Percentiles rank a stretch among this genome's conserved stretches.
Evolutionary conservation across 176 grass and related monocot genomes (phyloP).

Genomic region (Lolium rigidum): DNA sequence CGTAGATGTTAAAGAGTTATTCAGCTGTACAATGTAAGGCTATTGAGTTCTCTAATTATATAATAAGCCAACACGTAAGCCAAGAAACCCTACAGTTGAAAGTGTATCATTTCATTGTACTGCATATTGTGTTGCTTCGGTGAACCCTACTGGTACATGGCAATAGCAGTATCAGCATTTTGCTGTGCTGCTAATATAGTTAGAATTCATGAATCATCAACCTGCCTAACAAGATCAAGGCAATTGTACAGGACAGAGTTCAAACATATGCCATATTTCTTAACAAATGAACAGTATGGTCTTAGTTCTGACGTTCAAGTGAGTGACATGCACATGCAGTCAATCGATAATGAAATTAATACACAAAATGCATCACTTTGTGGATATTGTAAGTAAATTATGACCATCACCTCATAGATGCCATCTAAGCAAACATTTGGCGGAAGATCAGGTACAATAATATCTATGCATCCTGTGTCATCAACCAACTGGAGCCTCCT

Average conservation of each 20-base stretch:
- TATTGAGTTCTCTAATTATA: neutral
- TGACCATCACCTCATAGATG: conserved; percentile 74
- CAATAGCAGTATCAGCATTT: neutral
- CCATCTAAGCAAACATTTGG: conserved; percentile 49
- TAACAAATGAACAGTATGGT: neutral
- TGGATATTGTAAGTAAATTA: conserved; percentile 13
- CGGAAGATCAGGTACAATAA: conserved; percentile 76
- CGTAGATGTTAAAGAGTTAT: neutral
- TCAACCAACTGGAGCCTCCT: conserved; percentile 83
- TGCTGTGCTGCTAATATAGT: neutral
- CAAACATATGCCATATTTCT: conserved; percentile 10
- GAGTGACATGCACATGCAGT: neutral
- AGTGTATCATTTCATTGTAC: conserved; percentile 1
- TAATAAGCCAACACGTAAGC: conserved; percentile 15
- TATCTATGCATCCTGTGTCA: conserved; percentile 76
- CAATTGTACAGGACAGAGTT: conserved; percentile 23
- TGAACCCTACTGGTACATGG: neutral
- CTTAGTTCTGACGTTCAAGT: conserved; percentile 21
- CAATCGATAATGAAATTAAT: conserved; percentile 22
- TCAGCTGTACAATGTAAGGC: neutral
- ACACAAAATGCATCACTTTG: conserved; percentile 16
- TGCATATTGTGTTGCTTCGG: neutral
- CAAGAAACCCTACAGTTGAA: neutral
- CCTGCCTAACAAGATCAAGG: conserved; percentile 18
- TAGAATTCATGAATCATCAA: neutral